These are phyloP conservation scores for Cairneyella variabilis DNA, from an alignment of 495 filamentous ascomycete species.

Conservation along the genomic window DNA sequence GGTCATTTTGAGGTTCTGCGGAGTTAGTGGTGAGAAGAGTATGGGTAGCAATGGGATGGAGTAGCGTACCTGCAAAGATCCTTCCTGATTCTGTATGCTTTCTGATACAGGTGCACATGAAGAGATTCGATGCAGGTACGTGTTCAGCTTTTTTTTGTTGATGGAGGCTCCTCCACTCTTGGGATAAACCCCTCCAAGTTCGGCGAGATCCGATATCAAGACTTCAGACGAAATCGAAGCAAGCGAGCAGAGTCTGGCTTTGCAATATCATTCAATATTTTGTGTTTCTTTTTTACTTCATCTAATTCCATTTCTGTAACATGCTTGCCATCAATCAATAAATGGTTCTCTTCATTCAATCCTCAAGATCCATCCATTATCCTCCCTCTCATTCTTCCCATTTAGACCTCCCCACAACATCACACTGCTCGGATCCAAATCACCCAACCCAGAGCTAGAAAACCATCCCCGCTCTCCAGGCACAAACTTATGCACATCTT, in stretches of 20 bases:
- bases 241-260: too few species aligned
- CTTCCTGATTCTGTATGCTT: not conserved
- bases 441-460: conserved; percentile 41
- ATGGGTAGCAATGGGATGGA: not conserved
- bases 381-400: conserved; percentile 37
- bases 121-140: conserved; percentile 1
- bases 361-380: conserved; percentile 53
- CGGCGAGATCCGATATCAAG: not conserved
- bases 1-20: too few species aligned
- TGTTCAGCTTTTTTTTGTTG: conserved; percentile 3
- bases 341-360: conserved; percentile 33
- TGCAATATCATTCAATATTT: not conserved
- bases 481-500: conserved; percentile 25
- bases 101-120: not conserved
- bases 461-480: conserved; percentile 44
- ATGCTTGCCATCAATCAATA: too few species aligned
- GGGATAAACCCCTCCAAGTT: not conserved
- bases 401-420: conserved; percentile 49
- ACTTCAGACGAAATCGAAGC: too few species aligned
- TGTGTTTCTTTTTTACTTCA: not conserved
- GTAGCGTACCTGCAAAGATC: conserved; percentile 3
- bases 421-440: conserved; percentile 46
- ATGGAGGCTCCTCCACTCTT: too few species aligned
- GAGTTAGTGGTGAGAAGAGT: not conserved
- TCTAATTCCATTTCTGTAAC: too few species aligned